These are phyloP conservation scores for Phaeosphaeriaceae sp. DNA, from an alignment of 2,329 filamentous ascomycete species.

Conservation along the genomic window DNA sequence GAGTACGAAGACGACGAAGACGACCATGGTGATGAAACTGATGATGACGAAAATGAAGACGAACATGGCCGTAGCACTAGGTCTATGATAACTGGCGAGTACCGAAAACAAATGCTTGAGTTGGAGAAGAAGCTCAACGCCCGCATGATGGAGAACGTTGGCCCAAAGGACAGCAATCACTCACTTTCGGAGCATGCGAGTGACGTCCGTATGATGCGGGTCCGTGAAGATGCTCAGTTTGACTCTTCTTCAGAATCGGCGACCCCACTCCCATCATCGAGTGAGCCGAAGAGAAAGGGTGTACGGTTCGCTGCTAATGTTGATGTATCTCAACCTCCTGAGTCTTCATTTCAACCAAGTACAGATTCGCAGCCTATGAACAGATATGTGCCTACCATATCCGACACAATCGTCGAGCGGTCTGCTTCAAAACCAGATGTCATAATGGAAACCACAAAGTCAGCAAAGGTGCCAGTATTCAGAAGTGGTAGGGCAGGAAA, in stretches of 20 bases:
- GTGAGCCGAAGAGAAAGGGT: slow-evolving; percentile 62
- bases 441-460: slow-evolving; percentile 25
- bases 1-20: slow-evolving; percentile 62
- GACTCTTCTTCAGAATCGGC: slow-evolving; percentile 24
- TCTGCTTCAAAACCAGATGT: slow-evolving; percentile 15
- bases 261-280: slow-evolving; percentile 4
- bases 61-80: slow-evolving; percentile 75
- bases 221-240: slow-evolving; percentile 49
- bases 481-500: slow-evolving; percentile 41
- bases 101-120: slow-evolving; percentile 82
- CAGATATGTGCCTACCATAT: slow-evolving; percentile 34
- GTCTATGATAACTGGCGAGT: slow-evolving; percentile 72
- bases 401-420: slow-evolving; percentile 46
- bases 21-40: slow-evolving; percentile 52
- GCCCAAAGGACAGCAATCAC: slow-evolving; percentile 52
- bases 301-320: slow-evolving; percentile 81
- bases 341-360: slow-evolving; percentile 29
- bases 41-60: slow-evolving; percentile 73
- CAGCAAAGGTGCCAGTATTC: slow-evolving; percentile 51
- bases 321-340: slow-evolving; percentile 66
- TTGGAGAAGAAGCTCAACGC: slow-evolving; percentile 77
- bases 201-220: slow-evolving; percentile 63
- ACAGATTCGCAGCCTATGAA: slow-evolving; percentile 1
- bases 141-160: slow-evolving; percentile 63
- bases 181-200: slow-evolving; percentile 56